Base-by-base conservation (phyloP, 352 stramenopile genomes). In the Chrysophaeum taylorii region DNA sequence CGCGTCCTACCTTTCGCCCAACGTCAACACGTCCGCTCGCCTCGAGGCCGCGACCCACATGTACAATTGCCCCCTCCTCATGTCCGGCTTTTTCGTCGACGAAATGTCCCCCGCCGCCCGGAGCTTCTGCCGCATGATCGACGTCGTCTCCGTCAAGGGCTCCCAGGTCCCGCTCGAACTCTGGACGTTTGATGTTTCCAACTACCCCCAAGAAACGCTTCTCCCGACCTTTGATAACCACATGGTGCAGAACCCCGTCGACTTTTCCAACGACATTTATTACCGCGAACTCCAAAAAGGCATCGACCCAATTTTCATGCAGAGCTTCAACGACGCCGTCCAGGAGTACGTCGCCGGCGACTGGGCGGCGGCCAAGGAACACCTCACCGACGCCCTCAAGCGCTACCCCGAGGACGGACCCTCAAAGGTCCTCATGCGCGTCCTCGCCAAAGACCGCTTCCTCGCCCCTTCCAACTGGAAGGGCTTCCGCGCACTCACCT, bases 21-120 rank as follows among this genome's bases (percentile, higher is more conserved):
- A 96, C 70, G 90, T 96, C 25, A 96, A 96, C 79, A 94, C 96
- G 89, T 87, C 90, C 0, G 89, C 87, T 25, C 87, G 90, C 31
- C 78, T 96, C n/a, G 90, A 96, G 70, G 91, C 89, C 12, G 89
- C 89, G 14, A 94, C 91, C 7, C 86, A 89, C 0, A 88, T 96
- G 76, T 96, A 96, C 63, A 83, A 91, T 52, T 86, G 91, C n/a
- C 86, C 88, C 5, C 87, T 96, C 76, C 78, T 96, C 7, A 81
- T 95, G 63, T 92, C 84, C 4, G 87, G 94, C 41, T 92, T 89
- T 82, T 94, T 96, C 57, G 86, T 91, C 37, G 86, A 95, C 36
- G 84, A 94, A 37, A 71, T 96, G 4, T 93, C 87, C 29, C 36
- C 76, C 0, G 82, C 89, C 48, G 88, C 87, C n/a, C 81, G 89